Conservation (phyloP, 1,284 basidiomycete genomes). For the Tilletiaria anomala region DNA sequence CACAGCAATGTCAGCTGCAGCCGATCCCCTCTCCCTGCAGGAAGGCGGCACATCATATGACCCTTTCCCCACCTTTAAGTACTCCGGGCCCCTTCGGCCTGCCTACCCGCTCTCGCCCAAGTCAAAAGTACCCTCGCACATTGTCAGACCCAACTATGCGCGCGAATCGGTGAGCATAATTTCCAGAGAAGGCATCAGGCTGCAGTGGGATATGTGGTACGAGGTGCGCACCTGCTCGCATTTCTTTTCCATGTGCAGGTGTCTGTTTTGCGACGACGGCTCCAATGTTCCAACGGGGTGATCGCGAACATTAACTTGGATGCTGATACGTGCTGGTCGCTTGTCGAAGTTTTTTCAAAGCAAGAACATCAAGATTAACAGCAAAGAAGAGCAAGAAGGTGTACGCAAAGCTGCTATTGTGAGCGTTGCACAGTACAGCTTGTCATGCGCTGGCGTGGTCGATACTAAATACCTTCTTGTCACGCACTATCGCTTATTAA, state of each 20-base stretch:
- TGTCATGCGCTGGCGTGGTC: slow-evolving; percentile 2
- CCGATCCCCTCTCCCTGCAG: too few species aligned
- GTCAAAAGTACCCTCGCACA: slow-evolving; percentile 26
- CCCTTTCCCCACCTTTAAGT: slow-evolving; percentile 30
- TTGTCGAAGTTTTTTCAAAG: neutral
- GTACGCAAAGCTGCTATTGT: slow-evolving; percentile 23
- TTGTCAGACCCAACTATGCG: slow-evolving; percentile 35
- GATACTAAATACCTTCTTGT: slow-evolving; percentile 9
- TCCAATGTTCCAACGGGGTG: too few species aligned
- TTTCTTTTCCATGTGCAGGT: neutral
- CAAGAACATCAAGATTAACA: slow-evolving; percentile 29
- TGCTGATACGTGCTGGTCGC: slow-evolving; percentile 2
- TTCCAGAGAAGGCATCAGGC: too few species aligned
- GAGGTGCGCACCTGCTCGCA: slow-evolving; percentile 5
- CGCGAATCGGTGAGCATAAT: slow-evolving; percentile 32
- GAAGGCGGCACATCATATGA: too few species aligned
- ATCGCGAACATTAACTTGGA: too few species aligned
- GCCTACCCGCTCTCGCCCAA: slow-evolving; percentile 32
- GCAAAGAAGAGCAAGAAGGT: slow-evolving; percentile 22
- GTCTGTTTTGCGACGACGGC: too few species aligned
- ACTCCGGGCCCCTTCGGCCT: slow-evolving; percentile 26
- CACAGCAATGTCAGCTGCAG: too few species aligned
- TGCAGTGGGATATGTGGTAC: too few species aligned
- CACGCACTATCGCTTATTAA: too few species aligned
- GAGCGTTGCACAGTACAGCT: neutral